Evolutionary conservation across 2,329 filamentous ascomycete genomes (phyloP), one percentile per base, ranked within the genome.

Genomic region (Aspergillus brunneoviolaceus): DNA sequence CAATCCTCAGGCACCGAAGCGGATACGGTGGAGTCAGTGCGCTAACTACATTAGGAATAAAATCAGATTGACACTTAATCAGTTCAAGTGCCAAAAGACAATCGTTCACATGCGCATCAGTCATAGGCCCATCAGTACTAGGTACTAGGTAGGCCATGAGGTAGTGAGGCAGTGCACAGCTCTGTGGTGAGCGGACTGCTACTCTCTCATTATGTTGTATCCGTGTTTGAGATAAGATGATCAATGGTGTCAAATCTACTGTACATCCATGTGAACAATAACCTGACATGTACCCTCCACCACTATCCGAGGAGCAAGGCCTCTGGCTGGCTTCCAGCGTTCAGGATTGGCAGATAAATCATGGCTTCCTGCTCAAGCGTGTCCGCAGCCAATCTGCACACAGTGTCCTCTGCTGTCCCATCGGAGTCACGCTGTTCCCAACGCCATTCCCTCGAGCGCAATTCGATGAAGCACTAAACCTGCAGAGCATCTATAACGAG

Each of bases 401-500:
- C 27, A 72, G 61, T 27, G 68, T 74, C 7, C 64, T 66, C 27
- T 29, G 27, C 27, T 29, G 27, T 29, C 27, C 27, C 27, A 29
- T 29, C 11, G 72, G 72, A 5, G 72, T 74, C 23, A 70, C 68
- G 48, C 77, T 29, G 14, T 71, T 74, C 25, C 77, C 77, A 0
- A 74, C 75, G 0, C 60, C 65, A 1, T 78, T 77, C 55, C 76
- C 74, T 3, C 64, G 64, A 23, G 48, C 55, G 2, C 63, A 61
- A 3, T 79, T 78, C 57, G 52, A 75, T 14, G 62, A 73, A 83
- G 76, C 83, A 81, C 25, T 77, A 83, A 60, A 82, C 77, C 65
- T 89, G 77, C 73, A 89, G 85, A 74, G 83, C 78, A 72, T 86
- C 82, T 79, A 82, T 82, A 67, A 84, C 79, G 68, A 86, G 82